These are phyloP conservation scores for Orbilia quercus DNA, from an alignment of 2,329 filamentous ascomycete genomes.

Conservation along the genomic window DNA sequence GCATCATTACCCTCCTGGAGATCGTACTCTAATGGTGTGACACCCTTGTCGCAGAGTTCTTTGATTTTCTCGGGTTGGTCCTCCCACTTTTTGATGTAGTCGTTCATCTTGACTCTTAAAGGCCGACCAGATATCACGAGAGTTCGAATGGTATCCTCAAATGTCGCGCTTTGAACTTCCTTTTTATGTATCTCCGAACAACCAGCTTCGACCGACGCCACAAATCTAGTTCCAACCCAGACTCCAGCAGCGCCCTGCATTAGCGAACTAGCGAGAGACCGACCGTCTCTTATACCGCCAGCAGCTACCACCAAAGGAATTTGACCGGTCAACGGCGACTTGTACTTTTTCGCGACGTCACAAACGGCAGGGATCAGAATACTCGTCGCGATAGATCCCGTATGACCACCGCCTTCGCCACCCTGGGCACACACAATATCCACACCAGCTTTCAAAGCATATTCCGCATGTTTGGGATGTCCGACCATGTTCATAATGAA, in stretches of 20 bases:
- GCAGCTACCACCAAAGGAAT: slow-evolving; percentile 86
- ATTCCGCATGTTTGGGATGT: slow-evolving; percentile 87
- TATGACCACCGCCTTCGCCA: slow-evolving; percentile 92
- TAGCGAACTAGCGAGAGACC: slow-evolving; percentile 80
- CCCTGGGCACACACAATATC: slow-evolving; percentile 94
- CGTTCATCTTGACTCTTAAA: slow-evolving; percentile 81
- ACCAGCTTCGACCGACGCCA: slow-evolving; percentile 82
- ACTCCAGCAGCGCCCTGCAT: slow-evolving; percentile 90
- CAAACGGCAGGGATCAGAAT: slow-evolving; percentile 88
- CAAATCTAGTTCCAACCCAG: slow-evolving; percentile 94
- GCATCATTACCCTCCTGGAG: slow-evolving; percentile 83
- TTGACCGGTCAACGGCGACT: slow-evolving; percentile 75
- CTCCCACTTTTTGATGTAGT: slow-evolving; percentile 86
- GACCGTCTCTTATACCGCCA: slow-evolving; percentile 85
- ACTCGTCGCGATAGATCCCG: slow-evolving; percentile 72
- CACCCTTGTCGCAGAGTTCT: slow-evolving; percentile 77
- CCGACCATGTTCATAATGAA: slow-evolving; percentile 98
- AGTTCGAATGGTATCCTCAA: slow-evolving; percentile 83
- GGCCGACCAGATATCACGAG: slow-evolving; percentile 85
- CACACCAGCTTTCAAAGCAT: slow-evolving; percentile 85
- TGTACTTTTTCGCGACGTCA: slow-evolving; percentile 80
- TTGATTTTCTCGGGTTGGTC: slow-evolving; percentile 77
- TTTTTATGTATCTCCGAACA: slow-evolving; percentile 85
- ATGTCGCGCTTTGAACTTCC: slow-evolving; percentile 80
- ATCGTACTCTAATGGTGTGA: slow-evolving; percentile 85